Conservation (phyloP, 2,329 filamentous ascomycete species). For the Dactylellina cionopaga region DNA sequence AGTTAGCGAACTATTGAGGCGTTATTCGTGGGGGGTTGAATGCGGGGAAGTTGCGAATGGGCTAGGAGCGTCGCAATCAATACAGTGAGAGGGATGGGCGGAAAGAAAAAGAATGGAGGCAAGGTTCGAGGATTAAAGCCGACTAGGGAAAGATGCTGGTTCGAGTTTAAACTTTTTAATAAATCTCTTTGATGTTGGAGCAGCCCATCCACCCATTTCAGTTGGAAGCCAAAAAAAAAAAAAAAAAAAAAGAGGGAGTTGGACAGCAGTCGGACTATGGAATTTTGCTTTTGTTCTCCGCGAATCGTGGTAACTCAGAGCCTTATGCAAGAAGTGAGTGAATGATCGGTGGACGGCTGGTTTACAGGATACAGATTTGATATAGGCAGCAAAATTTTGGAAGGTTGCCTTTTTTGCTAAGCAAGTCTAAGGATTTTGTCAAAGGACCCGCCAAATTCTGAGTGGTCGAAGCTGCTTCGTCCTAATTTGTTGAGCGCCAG, state of each 20-base stretch:
- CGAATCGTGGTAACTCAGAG: conserved; percentile 19
- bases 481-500: conserved; percentile 12
- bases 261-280: conserved; percentile 5
- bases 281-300: conserved; percentile 35
- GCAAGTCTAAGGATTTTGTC: not conserved
- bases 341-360: not conserved
- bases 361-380: not conserved
- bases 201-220: not conserved
- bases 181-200: conserved; percentile 18
- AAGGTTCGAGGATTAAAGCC: conserved; percentile 7
- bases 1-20: conserved; percentile 24
- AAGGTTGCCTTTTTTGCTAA: not conserved
- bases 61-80: conserved; percentile 5
- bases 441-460: not conserved
- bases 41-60: conserved; percentile 39
- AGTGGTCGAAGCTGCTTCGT: not conserved
- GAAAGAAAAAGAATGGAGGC: not conserved
- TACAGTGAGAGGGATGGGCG: not conserved
- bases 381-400: not conserved
- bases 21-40: conserved; percentile 26
- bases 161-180: conserved; percentile 21
- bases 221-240: conserved; percentile 24
- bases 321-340: conserved; percentile 35
- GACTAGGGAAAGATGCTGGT: too few relatives aligned
- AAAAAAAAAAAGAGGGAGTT: not conserved